phyloP scores from a whole-genome alignment of 2,329 filamentous ascomycete species.

The Penicillium crustosum region DNA sequence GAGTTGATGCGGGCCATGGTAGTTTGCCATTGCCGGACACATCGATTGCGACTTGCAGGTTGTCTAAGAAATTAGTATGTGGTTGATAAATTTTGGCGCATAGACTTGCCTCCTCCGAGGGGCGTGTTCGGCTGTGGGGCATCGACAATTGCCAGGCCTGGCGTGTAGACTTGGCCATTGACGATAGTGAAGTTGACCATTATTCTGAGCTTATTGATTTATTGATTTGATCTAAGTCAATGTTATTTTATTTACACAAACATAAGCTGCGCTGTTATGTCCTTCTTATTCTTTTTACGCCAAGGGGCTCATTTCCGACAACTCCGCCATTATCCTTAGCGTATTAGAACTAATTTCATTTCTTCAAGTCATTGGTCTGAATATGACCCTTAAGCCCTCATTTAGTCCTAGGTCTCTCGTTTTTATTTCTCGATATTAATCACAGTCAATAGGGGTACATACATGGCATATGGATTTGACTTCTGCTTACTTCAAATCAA shows the following conservation, averaged over 20 bases:
- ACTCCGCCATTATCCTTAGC: slow-evolving; percentile 17
- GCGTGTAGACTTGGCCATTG: slow-evolving; percentile 68
- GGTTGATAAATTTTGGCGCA: slow-evolving; percentile 40
- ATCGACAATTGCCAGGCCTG: slow-evolving; percentile 66
- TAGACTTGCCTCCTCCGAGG: slow-evolving; percentile 58
- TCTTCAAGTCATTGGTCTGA: background rate
- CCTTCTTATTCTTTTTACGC: slow-evolving; percentile 3
- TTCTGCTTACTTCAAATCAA: background rate
- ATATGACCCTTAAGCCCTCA: background rate
- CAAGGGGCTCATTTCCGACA: slow-evolving; percentile 24
- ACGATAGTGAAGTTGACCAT: slow-evolving; percentile 31
- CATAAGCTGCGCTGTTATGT: background rate
- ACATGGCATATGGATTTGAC: background rate
- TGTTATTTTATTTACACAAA: background rate
- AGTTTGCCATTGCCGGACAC: slow-evolving; percentile 24
- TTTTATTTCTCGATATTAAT: background rate
- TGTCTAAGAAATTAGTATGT: slow-evolving; percentile 13
- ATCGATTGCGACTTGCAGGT: slow-evolving; percentile 23
- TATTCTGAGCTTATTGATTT: background rate
- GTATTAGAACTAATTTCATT: slow-evolving; percentile 17
- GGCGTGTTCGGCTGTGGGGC: slow-evolving; percentile 65
- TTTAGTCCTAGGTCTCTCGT: background rate
- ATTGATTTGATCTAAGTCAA: background rate
- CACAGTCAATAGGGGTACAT: background rate
- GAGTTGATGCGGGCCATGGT: slow-evolving; percentile 18